Evolutionary conservation across 139 green algal species (phyloP).

Genomic region (Helicosporidium sp.): DNA sequence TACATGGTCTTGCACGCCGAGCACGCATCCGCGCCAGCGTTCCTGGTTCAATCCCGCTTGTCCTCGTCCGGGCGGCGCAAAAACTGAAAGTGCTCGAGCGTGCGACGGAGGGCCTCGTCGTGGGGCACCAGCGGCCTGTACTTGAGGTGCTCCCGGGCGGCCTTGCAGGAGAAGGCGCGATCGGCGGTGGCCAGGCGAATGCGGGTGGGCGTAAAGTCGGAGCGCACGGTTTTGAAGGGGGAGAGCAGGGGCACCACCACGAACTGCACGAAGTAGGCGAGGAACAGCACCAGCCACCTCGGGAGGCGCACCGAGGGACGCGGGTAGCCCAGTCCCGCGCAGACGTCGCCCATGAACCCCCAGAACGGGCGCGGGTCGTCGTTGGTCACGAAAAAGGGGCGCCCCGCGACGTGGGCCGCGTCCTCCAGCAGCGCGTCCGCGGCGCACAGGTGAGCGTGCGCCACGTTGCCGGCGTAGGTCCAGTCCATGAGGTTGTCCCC

Average conservation of each 20-base stretch:
- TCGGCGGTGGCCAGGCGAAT: constrained; percentile 36
- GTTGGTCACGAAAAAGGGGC: constrained; percentile 79
- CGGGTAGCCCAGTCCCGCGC: constrained; percentile 58
- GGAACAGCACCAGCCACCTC: constrained; percentile 41
- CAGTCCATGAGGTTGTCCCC: constrained; percentile 68
- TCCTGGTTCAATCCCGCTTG: no score
- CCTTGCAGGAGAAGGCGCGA: constrained; percentile 28
- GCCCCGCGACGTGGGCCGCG: constrained; percentile 25
- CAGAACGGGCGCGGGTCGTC: constrained; percentile 59
- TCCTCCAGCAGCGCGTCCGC: constrained; percentile 22
- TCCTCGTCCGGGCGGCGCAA: no score
- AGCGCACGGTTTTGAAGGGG: constrained; percentile 26
- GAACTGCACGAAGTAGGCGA: constrained; percentile 53
- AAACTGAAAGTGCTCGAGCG: constrained; percentile 31
- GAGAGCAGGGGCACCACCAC: constrained; percentile 35
- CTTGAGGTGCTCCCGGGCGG: constrained; percentile 28
- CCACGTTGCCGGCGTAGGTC: constrained; percentile 80
- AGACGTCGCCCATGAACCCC: constrained; percentile 62
- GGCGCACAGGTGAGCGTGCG: constrained; percentile 34
- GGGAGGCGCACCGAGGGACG: constrained; percentile 38
- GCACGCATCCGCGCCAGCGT: no score
- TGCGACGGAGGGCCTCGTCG: constrained; percentile 34
- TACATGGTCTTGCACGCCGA: no score
- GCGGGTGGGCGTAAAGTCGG: constrained; percentile 44
- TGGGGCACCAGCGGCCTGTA: constrained; percentile 37